Conservation (phyloP, 495 filamentous ascomycete genomes). For the Haplographium delicatum region DNA sequence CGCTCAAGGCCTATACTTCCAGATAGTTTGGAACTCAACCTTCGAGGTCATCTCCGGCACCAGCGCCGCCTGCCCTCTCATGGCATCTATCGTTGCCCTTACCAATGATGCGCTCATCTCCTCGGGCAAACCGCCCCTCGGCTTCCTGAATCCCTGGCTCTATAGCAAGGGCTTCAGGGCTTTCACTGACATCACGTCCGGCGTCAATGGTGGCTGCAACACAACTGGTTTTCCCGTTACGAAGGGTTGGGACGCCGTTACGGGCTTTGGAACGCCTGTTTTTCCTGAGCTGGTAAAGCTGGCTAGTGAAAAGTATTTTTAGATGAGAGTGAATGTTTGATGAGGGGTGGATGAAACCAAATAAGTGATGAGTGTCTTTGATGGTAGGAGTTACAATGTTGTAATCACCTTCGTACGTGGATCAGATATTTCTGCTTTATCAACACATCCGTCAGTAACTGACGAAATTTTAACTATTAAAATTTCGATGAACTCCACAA, state of each 20-base stretch:
- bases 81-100: constrained; percentile 45
- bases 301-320: constrained; percentile 4
- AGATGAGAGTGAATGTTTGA: no score
- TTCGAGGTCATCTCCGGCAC: constrained; percentile 42
- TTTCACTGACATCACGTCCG: constrained; percentile 56
- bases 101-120: constrained; percentile 57
- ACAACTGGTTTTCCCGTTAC: constrained; percentile 47
- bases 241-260: constrained; percentile 61
- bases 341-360: no score
- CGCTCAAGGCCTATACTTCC: constrained; percentile 52
- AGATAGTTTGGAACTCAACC: constrained; percentile 38
- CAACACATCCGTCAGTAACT: no score
- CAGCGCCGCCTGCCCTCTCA: constrained; percentile 31
- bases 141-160: constrained; percentile 57
- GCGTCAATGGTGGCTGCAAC: constrained; percentile 52
- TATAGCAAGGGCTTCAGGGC: constrained; percentile 53
- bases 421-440: no score
- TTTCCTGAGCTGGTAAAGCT: constrained; percentile 38
- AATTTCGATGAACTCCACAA: no score
- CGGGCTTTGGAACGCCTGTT: constrained; percentile 55
- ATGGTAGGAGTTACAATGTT: no score
- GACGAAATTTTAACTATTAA: no score
- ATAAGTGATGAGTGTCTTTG: no score
- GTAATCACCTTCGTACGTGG: no score
- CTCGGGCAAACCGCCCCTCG: constrained; percentile 50